Evolutionary conservation across 495 filamentous ascomycete genomes (phyloP), one percentile per base, ranked within the genome.

Genomic region (Lophiostoma macrostomum): DNA sequence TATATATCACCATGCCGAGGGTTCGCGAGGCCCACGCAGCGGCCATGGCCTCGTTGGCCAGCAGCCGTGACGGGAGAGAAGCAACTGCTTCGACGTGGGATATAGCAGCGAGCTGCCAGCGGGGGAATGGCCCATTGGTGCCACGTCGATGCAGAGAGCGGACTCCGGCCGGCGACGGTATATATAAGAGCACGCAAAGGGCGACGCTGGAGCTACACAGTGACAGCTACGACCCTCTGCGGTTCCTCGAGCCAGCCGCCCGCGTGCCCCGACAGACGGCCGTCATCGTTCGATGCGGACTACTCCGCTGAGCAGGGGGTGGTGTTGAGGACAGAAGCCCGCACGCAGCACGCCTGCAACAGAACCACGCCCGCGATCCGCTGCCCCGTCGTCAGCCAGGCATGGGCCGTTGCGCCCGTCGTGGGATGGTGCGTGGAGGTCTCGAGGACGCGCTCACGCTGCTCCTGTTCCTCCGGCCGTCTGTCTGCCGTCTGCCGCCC

Each of bases 1-100:
- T 32, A 56, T 50, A 49, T 50, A 37, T 18, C 32, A 44, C 30
- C 44, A 56, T 56, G 45, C 53, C 53, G 44, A 23, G 36, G 52
- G 14, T 12, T 38, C 2, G 43, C 18, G 28, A 41, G 25, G 11
- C 1, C 19, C 12, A 22, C 40, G 50, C 40, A 4, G 5, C 3
- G 25, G 36, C 27, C 39, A 14, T 20, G 32, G 28, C 40, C 52
- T 40, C 52, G 41, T 39, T 56, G 52, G 52, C 24, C 23, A 23
- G 29, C 30, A 29, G 13, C 37, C 20, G 22, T 3, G 10, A 37
- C 13, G 39, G 51, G n/a, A 27, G 27, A 42, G 25, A 19, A 37
- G 38, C 16, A 24, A 27, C 35, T 43, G 13, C 23, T 11, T 46
- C 42, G 30, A 25, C 25, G 28, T 45, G 31, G 52, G 52, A 56